Base-by-base conservation (phyloP, 257 asterid species). In the Lithospermum erythrorhizon region DNA sequence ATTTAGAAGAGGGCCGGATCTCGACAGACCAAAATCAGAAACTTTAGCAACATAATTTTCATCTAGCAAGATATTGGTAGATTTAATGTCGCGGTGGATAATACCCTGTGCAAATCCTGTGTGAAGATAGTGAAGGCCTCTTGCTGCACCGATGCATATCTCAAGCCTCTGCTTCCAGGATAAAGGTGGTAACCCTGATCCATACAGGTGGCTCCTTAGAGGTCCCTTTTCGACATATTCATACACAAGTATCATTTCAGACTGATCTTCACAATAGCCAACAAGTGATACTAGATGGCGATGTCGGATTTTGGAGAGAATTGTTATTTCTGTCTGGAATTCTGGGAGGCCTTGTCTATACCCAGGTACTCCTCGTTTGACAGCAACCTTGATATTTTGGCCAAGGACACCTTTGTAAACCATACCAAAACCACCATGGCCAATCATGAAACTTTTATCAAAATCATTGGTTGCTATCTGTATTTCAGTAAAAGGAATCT, bases 141-240 rank as follows among this genome's bases (percentile, higher is more conserved):
- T 61, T 21, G 95, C 95, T 15, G 95, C 94, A n/a, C 95, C 95
- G 9, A 87, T 83, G 82, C 95, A 87, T 59, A 87, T 75, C 61
- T 87, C 95, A 0, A 87, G 87, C 73, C 95, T 68, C 61, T 83
- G 86, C 64, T 80, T 87, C 95, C 95, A 87, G 5, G 90, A 76
- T 20, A 87, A 41, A 0, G 83, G 82, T 4, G 82, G 78, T 20
- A 64, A 65, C 21, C 61, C 59, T 0, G 78, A 51, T 7, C 95
- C 93, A 10, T 83, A 87, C 57, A 87, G 69, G 65, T 87, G 89
- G 58, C 57, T 71, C 58, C 81, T 81, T 37, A 83, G 27, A 0
- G 95, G 76, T 23, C 95, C 95, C 63, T 82, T 83, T 57, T 83
- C 90, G 73, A 87, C 70, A 72, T 87, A 87, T 73, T 87, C 95